phyloP scores from a whole-genome alignment of 2,329 filamentous ascomycete genomes.

The Xylaria sp. region DNA sequence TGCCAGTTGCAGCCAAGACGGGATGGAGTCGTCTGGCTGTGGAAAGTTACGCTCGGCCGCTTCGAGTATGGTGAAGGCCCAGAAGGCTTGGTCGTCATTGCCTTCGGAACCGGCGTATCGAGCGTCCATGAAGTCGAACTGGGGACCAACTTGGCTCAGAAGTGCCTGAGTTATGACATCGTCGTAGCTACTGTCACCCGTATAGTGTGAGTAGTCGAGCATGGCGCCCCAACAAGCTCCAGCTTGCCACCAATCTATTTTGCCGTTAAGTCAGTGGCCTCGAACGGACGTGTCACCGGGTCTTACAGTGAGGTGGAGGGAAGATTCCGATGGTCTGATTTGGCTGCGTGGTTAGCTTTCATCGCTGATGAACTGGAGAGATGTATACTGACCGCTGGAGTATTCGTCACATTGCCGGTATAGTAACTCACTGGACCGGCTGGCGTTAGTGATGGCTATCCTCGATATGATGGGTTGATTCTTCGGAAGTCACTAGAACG shows the following conservation, averaged over 20 bases:
- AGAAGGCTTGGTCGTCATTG: conserved; percentile 72
- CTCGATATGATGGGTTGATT: not conserved
- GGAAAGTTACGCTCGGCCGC: conserved; percentile 66
- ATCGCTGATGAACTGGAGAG: not conserved
- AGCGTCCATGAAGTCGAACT: conserved; percentile 56
- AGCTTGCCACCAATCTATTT: conserved; percentile 58
- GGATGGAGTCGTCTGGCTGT: conserved; percentile 50
- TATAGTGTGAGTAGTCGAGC: conserved; percentile 65
- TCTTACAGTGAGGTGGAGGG: conserved; percentile 61
- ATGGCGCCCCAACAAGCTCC: conserved; percentile 63
- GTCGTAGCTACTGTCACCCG: conserved; percentile 58
- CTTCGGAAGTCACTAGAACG: not conserved
- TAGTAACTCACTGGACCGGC: conserved; percentile 49
- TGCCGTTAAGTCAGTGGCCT: no score
- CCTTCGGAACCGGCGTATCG: conserved; percentile 56
- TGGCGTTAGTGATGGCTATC: not conserved
- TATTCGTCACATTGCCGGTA: conserved; percentile 54
- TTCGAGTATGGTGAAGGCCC: conserved; percentile 62
- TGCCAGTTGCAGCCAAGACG: conserved; percentile 62
- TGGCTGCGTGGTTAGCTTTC: conserved; percentile 9
- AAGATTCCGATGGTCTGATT: conserved; percentile 54
- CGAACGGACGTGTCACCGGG: no score
- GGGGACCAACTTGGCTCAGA: conserved; percentile 51
- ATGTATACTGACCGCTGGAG: conserved; percentile 35
- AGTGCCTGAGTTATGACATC: conserved; percentile 54